These are phyloP conservation scores for Piromyces finnis DNA, from an alignment of 192 early-diverging fungal genomes.

Conservation along the genomic window DNA sequence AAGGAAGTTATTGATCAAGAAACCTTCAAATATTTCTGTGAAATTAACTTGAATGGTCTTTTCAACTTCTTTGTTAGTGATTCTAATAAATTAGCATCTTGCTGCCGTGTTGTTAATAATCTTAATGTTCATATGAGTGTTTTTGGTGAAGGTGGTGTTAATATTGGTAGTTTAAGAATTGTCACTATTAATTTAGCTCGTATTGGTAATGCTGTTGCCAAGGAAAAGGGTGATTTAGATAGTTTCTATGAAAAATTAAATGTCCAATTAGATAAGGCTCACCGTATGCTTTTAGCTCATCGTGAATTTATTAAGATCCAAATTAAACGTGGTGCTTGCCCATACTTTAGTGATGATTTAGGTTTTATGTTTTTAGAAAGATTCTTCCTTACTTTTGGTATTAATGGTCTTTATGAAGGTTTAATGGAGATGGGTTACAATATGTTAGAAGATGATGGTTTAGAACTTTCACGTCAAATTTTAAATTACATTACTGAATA, in stretches of 20 bases:
- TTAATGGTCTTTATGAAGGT: background rate
- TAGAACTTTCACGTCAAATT: background rate
- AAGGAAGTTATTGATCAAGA: background rate
- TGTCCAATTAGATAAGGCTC: background rate
- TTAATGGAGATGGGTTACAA: background rate
- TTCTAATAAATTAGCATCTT: background rate
- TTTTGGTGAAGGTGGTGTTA: background rate
- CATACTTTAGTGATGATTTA: background rate
- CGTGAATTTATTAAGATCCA: background rate
- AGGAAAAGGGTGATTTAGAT: background rate
- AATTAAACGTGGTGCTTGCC: background rate
- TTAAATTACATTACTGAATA: background rate
- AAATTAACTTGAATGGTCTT: background rate
- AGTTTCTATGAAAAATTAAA: background rate
- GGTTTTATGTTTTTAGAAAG: background rate
- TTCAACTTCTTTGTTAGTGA: background rate
- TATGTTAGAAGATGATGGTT: background rate
- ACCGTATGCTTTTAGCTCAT: background rate
- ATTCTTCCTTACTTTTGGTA: background rate
- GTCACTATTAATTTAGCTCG: background rate
- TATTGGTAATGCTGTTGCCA: background rate
- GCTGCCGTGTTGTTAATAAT: background rate
- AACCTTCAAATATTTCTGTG: background rate
- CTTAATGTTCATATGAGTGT: background rate
- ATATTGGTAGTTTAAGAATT: background rate